Conservation (phyloP, 2,329 filamentous ascomycete genomes). For the Triangularia setosa region DNA sequence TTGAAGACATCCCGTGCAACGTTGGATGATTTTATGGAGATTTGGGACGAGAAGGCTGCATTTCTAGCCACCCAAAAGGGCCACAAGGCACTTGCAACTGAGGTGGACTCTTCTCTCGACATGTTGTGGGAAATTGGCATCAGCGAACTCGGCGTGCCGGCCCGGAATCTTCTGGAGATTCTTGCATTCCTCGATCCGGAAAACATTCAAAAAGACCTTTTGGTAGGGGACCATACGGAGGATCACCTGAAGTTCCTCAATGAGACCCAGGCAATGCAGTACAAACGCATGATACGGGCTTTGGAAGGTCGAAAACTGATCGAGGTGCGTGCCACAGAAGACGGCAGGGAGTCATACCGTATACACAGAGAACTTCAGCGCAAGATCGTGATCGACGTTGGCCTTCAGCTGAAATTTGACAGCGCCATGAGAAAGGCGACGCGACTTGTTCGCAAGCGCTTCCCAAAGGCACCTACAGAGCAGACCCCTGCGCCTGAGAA, state of each 20-base stretch:
- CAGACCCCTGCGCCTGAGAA: constrained; percentile 13
- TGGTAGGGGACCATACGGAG: constrained; percentile 22
- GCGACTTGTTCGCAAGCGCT: constrained; percentile 15
- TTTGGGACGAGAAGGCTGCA: constrained; percentile 23
- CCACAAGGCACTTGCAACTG: not conserved
- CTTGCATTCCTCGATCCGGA: constrained; percentile 24
- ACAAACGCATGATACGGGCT: constrained; percentile 22
- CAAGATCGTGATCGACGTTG: constrained; percentile 23
- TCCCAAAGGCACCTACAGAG: constrained; percentile 1
- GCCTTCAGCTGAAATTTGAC: constrained; percentile 14
- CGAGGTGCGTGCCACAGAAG: constrained; percentile 6
- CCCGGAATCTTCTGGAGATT: constrained; percentile 22
- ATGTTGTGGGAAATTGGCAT: constrained; percentile 25
- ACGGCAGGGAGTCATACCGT: constrained; percentile 14
- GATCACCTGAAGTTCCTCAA: constrained; percentile 19
- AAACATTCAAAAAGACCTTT: constrained; percentile 21
- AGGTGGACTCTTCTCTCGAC: constrained; percentile 13
- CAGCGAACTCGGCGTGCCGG: constrained; percentile 17
- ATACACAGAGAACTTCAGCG: constrained; percentile 23
- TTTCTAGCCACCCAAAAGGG: not conserved
- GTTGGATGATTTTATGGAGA: constrained; percentile 24
- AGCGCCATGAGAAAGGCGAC: constrained; percentile 19
- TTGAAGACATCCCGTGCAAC: constrained; percentile 19
- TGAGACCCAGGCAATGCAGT: constrained; percentile 12
- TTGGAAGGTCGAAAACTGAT: constrained; percentile 20